Evolutionary conservation across 2,329 filamentous ascomycete genomes (phyloP).

Genomic region (Calonectria multiphialidica): DNA sequence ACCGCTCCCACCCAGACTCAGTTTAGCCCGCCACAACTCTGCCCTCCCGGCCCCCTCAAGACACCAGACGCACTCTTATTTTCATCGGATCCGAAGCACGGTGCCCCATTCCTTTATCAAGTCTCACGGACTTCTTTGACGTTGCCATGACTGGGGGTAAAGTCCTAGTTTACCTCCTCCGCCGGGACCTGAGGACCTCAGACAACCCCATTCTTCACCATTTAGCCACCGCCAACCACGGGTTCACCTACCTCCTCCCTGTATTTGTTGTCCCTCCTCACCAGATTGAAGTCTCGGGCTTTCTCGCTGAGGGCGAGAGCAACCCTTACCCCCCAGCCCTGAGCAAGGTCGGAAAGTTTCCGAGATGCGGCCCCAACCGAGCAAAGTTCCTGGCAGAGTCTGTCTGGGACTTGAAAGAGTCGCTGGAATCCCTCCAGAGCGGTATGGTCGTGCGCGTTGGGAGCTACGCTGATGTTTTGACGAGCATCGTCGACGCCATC

Average conservation of each 20-base stretch:
- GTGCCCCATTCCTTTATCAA: not conserved
- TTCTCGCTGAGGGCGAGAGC: constrained; percentile 65
- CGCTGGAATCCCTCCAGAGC: constrained; percentile 69
- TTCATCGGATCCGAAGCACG: not conserved
- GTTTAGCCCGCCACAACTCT: constrained; percentile 7
- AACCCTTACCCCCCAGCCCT: constrained; percentile 78
- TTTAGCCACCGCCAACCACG: constrained; percentile 62
- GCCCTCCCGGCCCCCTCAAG: not conserved
- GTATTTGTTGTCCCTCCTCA: constrained; percentile 77
- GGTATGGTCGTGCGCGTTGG: constrained; percentile 76
- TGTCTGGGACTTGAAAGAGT: constrained; percentile 78
- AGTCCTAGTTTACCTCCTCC: constrained; percentile 77
- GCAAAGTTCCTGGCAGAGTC: constrained; percentile 79
- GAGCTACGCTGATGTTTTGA: constrained; percentile 68
- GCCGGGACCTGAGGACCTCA: constrained; percentile 78
- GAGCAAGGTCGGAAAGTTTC: constrained; percentile 75
- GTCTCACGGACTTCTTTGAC: not conserved
- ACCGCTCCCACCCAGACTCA: not conserved
- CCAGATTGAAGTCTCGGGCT: constrained; percentile 81
- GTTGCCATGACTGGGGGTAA: constrained; percentile 53
- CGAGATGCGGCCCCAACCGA: constrained; percentile 80
- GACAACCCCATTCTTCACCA: constrained; percentile 81
- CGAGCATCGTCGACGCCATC: constrained; percentile 66
- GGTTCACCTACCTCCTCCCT: constrained; percentile 77
- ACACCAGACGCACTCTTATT: not conserved